phyloP scores from a whole-genome alignment of 1,284 basidiomycete genomes.

The Apiotrichum laibachii region DNA sequence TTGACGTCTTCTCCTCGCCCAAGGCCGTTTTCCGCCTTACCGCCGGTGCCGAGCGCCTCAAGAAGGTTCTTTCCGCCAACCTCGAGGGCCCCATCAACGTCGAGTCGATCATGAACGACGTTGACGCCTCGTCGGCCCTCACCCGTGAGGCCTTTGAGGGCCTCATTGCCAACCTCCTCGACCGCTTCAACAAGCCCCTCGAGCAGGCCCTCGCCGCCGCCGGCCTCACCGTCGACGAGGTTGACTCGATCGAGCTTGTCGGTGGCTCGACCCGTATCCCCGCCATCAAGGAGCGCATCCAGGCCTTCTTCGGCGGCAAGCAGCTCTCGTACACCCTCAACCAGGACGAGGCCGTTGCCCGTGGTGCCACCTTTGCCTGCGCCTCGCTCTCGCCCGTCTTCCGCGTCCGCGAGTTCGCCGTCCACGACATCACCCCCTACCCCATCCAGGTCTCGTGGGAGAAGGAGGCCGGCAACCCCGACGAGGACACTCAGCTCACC shows the following conservation, averaged over 20 bases:
- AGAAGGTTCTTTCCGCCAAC: constrained; percentile 78
- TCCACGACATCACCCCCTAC: constrained; percentile 78
- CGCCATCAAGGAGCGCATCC: constrained; percentile 65
- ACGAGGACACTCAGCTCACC: constrained; percentile 82
- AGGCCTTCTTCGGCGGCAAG: constrained; percentile 65
- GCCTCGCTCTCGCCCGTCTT: constrained; percentile 92
- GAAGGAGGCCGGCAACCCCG: constrained; percentile 65
- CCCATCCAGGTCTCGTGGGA: constrained; percentile 86
- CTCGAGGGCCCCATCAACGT: constrained; percentile 79
- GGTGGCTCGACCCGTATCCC: constrained; percentile 68
- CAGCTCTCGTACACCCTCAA: constrained; percentile 81
- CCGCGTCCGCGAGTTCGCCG: constrained; percentile 87
- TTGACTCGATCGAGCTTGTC: constrained; percentile 66
- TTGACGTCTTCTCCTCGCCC: constrained; percentile 82
- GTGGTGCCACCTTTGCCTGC: constrained; percentile 89
- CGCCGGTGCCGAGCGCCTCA: constrained; percentile 71
- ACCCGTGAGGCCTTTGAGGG: constrained; percentile 62
- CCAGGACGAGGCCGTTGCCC: constrained; percentile 90
- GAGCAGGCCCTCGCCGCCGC: constrained; percentile 60
- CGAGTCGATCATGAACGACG: constrained; percentile 88
- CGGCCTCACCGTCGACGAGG: constrained; percentile 60
- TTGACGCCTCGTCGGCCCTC: constrained; percentile 65
- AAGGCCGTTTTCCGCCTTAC: constrained; percentile 87
- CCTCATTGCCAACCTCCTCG: constrained; percentile 57
- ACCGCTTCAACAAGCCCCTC: constrained; percentile 59